Evolutionary conservation across 106 monocot species (phyloP).

Genomic region (Dendrobium catenatum): DNA sequence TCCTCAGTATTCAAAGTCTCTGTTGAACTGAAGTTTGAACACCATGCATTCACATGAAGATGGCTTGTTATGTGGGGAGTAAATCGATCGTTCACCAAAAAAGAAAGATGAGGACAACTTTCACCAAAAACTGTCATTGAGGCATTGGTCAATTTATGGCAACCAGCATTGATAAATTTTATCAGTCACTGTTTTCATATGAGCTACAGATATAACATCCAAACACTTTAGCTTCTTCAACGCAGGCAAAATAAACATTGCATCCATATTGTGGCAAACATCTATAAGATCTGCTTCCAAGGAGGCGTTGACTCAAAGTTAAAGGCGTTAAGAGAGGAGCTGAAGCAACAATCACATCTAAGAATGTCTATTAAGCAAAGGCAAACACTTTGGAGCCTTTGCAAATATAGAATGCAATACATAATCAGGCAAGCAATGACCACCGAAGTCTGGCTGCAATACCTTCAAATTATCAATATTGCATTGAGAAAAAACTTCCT

Average conservation of each 20-base stretch:
- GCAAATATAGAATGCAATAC: constrained; percentile 49
- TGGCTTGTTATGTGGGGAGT: background rate
- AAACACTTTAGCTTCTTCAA: constrained; percentile 46
- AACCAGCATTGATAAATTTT: constrained; percentile 54
- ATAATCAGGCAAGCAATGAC: constrained; percentile 71
- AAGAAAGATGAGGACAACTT: no score
- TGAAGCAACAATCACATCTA: constrained; percentile 48
- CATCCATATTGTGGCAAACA: constrained; percentile 63
- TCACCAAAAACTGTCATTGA: no score
- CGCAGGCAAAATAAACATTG: constrained; percentile 59
- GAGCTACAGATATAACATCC: constrained; percentile 59
- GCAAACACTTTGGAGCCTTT: constrained; percentile 33
- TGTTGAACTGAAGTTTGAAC: constrained; percentile 46
- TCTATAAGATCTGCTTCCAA: constrained; percentile 76
- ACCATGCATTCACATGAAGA: constrained; percentile 33
- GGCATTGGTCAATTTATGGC: constrained; percentile 2
- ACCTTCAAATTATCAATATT: constrained; percentile 48
- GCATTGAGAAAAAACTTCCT: constrained; percentile 32
- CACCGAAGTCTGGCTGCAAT: constrained; percentile 58
- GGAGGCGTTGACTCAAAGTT: constrained; percentile 66
- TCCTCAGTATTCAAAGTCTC: constrained; percentile 61
- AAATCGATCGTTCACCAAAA: no score
- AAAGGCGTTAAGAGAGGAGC: constrained; percentile 55
- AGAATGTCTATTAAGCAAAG: constrained; percentile 42
- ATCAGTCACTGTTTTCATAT: constrained; percentile 39